Conservation (phyloP, 805 yeast genomes). For the Tetrapisispora arboricola region DNA sequence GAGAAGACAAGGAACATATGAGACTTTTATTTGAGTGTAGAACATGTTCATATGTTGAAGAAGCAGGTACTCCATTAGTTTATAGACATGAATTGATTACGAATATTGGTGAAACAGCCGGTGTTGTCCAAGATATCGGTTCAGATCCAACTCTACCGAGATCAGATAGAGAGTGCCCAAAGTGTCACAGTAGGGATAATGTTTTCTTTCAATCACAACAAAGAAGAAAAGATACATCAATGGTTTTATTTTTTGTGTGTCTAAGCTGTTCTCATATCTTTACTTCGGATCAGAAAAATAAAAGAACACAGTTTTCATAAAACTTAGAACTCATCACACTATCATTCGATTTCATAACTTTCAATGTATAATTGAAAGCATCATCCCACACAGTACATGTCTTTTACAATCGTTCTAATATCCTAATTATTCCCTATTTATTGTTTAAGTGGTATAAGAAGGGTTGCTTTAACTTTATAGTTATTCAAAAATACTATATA, state of each 20-base stretch:
- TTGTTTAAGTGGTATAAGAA: no score
- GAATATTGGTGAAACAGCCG: conserved; percentile 89
- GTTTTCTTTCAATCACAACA: conserved; percentile 97
- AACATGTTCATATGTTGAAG: conserved; percentile 87
- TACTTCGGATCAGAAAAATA: conserved; percentile 31
- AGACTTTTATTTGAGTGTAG: conserved; percentile 82
- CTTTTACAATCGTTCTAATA: no score
- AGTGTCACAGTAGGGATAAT: conserved; percentile 78
- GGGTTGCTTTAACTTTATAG: no score
- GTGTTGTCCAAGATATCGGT: conserved; percentile 92
- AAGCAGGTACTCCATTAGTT: conserved; percentile 79
- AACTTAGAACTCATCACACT: no score
- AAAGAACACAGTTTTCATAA: conserved; percentile 26
- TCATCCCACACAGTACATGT: no score
- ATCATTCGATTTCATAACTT: no score
- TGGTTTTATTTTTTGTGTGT: conserved; percentile 92
- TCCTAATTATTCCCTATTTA: no score
- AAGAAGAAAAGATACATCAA: conserved; percentile 86
- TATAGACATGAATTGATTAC: conserved; percentile 89
- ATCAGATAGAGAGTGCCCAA: conserved; percentile 87
- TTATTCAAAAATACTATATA: no score
- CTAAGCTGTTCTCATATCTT: conserved; percentile 68
- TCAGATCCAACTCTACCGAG: conserved; percentile 97
- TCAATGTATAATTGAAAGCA: no score
- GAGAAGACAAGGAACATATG: conserved; percentile 73